Percentiles rank a stretch among this genome's conserved stretches.
Evolutionary conservation across 1,284 basidiomycete species (phyloP).

Genomic region (Filobasidium uniguttulatum): DNA sequence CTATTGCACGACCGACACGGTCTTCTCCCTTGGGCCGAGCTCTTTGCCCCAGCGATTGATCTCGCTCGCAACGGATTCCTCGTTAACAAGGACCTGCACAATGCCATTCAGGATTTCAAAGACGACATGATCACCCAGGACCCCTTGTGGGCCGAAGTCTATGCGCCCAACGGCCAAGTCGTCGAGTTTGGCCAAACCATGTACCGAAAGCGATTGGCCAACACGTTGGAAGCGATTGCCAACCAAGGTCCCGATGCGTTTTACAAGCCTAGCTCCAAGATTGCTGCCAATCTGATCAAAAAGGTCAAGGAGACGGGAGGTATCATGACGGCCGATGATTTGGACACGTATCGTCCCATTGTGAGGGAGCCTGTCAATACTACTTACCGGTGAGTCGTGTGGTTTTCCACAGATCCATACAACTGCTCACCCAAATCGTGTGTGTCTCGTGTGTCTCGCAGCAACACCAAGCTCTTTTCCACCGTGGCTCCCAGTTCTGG

Average conservation of each 20-base stretch:
- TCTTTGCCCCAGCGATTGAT: constrained; percentile 59
- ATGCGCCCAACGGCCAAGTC: constrained; percentile 21
- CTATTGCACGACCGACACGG: constrained; percentile 62
- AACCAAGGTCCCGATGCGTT: constrained; percentile 19
- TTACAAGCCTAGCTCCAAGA: constrained; percentile 17
- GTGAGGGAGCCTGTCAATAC: constrained; percentile 18
- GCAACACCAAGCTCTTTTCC: constrained; percentile 22
- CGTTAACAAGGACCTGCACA: constrained; percentile 24
- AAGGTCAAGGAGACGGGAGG: constrained; percentile 17
- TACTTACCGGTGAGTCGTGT: constrained; percentile 18
- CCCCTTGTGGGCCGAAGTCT: constrained; percentile 24
- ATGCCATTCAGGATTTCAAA: constrained; percentile 11
- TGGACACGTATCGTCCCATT: constrained; percentile 19
- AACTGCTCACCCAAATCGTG: background rate
- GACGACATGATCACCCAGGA: constrained; percentile 24
- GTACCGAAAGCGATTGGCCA: constrained; percentile 17
- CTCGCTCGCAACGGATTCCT: constrained; percentile 62
- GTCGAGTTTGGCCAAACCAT: constrained; percentile 17
- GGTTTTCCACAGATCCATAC: background rate
- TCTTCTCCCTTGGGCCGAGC: constrained; percentile 52
- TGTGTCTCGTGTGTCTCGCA: background rate
- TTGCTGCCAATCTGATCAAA: constrained; percentile 20
- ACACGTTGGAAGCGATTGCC: constrained; percentile 20
- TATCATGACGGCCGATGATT: constrained; percentile 20
- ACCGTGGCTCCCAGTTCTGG: constrained; percentile 25